Conservation (phyloP, 306 rosid genomes). For the Vachellia collinsii region DNA sequence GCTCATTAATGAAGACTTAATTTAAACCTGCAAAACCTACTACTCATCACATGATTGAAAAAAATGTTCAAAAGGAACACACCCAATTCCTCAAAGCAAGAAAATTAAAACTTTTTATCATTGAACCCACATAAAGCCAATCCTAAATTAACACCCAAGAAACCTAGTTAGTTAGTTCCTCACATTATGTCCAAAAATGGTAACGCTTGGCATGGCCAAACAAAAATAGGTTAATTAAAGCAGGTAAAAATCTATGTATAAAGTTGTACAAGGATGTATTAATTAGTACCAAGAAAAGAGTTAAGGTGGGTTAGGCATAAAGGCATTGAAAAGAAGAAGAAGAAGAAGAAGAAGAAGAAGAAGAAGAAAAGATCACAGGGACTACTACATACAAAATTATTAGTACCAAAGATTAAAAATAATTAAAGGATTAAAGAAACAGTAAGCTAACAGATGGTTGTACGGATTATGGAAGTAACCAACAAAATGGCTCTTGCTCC, state of each 20-base stretch:
- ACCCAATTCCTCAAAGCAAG: neutral
- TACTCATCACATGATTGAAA: slow-evolving; percentile 33
- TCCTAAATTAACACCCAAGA: neutral
- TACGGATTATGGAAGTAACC: slow-evolving; percentile 37
- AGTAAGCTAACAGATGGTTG: slow-evolving; percentile 20
- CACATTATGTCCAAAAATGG: neutral
- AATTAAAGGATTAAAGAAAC: slow-evolving; percentile 14
- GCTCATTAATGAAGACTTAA: slow-evolving; percentile 42
- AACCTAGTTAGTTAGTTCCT: neutral
- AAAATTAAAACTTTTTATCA: neutral
- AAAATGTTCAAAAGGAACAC: slow-evolving; percentile 25
- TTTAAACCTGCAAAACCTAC: slow-evolving; percentile 43
- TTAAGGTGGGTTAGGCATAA: slow-evolving; percentile 47
- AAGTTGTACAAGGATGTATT: neutral
- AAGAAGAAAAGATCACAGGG: neutral
- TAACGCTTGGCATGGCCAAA: neutral
- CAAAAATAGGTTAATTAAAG: neutral
- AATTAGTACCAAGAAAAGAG: slow-evolving; percentile 2
- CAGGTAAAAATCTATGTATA: neutral
- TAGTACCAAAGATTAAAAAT: too few species aligned
- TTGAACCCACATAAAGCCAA: neutral
- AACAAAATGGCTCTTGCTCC: neutral
- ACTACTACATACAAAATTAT: neutral
- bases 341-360: neutral
- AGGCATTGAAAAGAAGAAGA: slow-evolving; percentile 12